Percentiles rank a stretch among this genome's conserved stretches.
These are phyloP conservation scores for Argentina anserina DNA, from an alignment of 306 rosid genomes.

Conservation along the genomic window DNA sequence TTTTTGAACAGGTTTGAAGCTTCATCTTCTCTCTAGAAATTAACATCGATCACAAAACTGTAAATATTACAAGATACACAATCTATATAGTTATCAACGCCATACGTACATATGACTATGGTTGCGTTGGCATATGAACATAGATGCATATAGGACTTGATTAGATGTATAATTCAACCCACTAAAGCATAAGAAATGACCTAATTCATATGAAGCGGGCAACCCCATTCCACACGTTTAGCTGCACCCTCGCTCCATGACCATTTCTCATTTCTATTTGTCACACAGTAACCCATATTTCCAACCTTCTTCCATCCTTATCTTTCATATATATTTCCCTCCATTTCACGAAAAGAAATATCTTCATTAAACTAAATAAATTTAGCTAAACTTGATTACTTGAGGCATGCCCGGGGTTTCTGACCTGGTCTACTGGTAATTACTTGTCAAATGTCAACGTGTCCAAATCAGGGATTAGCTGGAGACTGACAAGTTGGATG, in stretches of 20 bases:
- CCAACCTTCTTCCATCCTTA: not conserved
- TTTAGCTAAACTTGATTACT: not conserved
- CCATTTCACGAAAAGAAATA: not conserved
- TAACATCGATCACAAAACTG: not conserved
- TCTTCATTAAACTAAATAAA: too few species aligned
- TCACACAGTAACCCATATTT: not conserved
- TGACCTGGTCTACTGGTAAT: not conserved
- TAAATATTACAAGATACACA: not conserved
- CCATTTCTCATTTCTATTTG: not conserved
- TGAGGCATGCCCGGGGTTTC: not conserved
- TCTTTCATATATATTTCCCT: not conserved
- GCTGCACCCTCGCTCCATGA: slow-evolving; percentile 22
- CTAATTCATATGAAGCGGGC: slow-evolving; percentile 13
- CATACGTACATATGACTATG: not conserved
- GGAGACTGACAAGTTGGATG: slow-evolving; percentile 30
- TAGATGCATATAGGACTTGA: not conserved
- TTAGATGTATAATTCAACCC: slow-evolving; percentile 8
- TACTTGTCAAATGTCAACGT: slow-evolving; percentile 26
- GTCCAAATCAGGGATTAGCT: slow-evolving; percentile 18
- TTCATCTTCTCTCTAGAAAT: not conserved
- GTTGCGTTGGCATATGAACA: not conserved
- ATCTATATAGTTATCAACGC: not conserved
- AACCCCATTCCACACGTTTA: slow-evolving; percentile 6
- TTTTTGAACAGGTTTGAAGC: too few species aligned
- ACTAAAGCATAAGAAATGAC: slow-evolving; percentile 16